Percentiles rank a stretch among this genome's conserved stretches.
Evolutionary conservation across 2,329 filamentous ascomycete genomes (phyloP).

Genomic region (Pseudofabraea citricarpa): DNA sequence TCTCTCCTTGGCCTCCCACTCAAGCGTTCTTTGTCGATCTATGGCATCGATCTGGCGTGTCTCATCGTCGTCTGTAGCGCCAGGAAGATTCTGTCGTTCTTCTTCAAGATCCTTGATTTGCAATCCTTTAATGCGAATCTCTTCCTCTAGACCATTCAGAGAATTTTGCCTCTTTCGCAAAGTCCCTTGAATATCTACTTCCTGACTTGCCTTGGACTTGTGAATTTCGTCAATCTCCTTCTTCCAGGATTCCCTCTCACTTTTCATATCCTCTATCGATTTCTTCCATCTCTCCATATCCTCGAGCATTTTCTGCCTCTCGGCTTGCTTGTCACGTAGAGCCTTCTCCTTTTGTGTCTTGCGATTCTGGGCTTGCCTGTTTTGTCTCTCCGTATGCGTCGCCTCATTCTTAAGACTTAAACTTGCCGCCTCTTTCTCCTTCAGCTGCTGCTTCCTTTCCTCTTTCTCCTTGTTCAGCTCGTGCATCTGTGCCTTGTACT

Average conservation of each 20-base stretch:
- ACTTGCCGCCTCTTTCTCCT: constrained; percentile 88
- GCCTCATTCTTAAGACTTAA: constrained; percentile 79
- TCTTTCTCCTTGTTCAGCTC: constrained; percentile 75
- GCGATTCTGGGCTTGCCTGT: constrained; percentile 74
- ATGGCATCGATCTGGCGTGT: constrained; percentile 21
- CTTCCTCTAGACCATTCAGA: constrained; percentile 57
- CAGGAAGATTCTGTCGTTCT: constrained; percentile 58
- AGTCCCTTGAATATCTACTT: constrained; percentile 47
- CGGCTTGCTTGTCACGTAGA: constrained; percentile 63
- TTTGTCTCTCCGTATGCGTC: constrained; percentile 73
- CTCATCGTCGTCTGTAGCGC: constrained; percentile 53
- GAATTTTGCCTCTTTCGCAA: constrained; percentile 56
- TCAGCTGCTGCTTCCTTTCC: constrained; percentile 69
- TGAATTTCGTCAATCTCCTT: constrained; percentile 47
- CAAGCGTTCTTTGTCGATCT: constrained; percentile 23
- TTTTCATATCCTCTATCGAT: constrained; percentile 55
- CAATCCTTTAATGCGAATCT: constrained; percentile 65
- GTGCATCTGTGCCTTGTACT: constrained; percentile 60
- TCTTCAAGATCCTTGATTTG: constrained; percentile 72
- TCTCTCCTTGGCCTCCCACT: constrained; percentile 26
- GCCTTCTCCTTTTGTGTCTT: constrained; percentile 72
- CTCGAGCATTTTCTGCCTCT: constrained; percentile 65
- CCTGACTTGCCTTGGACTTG: constrained; percentile 45
- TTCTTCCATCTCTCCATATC: constrained; percentile 65
- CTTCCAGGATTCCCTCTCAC: constrained; percentile 49